A percentile compares a stretch with the other conserved stretches of the same genome.
Evolutionary conservation across 1,284 basidiomycete species (phyloP).

Genomic region (Hymenochaete sp.): DNA sequence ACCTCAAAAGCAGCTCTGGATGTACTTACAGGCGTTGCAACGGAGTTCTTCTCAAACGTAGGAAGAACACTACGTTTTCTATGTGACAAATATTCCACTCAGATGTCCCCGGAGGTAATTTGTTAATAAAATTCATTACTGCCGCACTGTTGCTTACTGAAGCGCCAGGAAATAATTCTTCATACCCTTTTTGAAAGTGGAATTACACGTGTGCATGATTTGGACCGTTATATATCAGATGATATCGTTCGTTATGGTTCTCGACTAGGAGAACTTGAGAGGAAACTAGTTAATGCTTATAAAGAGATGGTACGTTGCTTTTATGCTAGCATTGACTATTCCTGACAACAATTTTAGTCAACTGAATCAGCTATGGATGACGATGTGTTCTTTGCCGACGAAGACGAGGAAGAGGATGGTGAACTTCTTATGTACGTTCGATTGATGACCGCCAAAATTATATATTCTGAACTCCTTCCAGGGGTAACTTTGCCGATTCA

Average conservation of each 20-base stretch:
- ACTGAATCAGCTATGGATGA: constrained; percentile 50
- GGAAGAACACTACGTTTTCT: constrained; percentile 80
- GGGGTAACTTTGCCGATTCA: constrained; percentile 81
- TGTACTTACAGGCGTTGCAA: constrained; percentile 70
- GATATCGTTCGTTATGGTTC: constrained; percentile 80
- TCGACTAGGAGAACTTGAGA: constrained; percentile 72
- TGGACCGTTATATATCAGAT: constrained; percentile 84
- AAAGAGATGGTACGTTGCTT: constrained; percentile 56
- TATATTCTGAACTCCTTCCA: constrained; percentile 23
- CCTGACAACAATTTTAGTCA: constrained; percentile 31
- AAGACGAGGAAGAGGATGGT: constrained; percentile 71
- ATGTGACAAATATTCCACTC: constrained; percentile 69
- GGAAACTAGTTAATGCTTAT: constrained; percentile 78
- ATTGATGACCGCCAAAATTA: constrained; percentile 2
- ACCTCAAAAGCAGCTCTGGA: constrained; percentile 65
- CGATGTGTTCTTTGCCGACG: constrained; percentile 68
- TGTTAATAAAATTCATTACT: constrained; percentile 12
- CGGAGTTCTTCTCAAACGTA: constrained; percentile 79
- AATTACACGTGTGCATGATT: constrained; percentile 60
- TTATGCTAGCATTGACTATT: constrained; percentile 2
- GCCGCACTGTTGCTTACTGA: background rate
- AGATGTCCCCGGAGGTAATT: constrained; percentile 76
- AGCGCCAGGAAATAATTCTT: constrained; percentile 75
- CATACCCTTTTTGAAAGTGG: constrained; percentile 88
- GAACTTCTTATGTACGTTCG: constrained; percentile 56